Percentiles rank a stretch among this genome's conserved stretches.
phyloP scores from a whole-genome alignment of 306 rosid genomes.

The Pyrus bretschneideri region DNA sequence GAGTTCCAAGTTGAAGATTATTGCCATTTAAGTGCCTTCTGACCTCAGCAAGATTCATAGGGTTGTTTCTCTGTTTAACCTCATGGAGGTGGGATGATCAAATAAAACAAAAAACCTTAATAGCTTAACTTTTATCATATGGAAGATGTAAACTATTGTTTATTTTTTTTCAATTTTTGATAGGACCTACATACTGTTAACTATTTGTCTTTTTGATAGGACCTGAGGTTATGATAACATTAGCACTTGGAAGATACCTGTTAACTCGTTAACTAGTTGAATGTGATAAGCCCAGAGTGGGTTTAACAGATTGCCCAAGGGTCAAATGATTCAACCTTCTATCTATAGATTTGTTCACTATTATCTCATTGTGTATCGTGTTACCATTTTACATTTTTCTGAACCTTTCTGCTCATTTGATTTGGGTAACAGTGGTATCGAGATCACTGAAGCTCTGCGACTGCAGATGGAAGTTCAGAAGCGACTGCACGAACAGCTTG shows the following conservation, averaged over 20 bases:
- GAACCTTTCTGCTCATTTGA: background rate
- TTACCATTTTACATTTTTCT: slow-evolving; percentile 19
- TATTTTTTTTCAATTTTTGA: background rate
- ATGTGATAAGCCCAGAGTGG: background rate
- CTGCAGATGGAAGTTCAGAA: slow-evolving; percentile 99
- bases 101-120: background rate
- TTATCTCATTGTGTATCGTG: background rate
- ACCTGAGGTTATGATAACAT: background rate
- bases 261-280: background rate
- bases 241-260: background rate
- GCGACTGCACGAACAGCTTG: slow-evolving; percentile 94
- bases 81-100: background rate
- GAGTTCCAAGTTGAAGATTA: background rate
- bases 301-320: background rate
- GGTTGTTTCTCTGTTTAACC: background rate
- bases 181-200: background rate
- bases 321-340: background rate
- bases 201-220: background rate
- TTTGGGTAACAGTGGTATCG: slow-evolving; percentile 62
- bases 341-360: background rate
- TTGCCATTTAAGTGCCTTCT: background rate
- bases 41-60: background rate
- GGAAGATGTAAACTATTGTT: background rate
- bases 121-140: background rate
- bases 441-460: slow-evolving; percentile 94